These are phyloP conservation scores for Backusella macrospora DNA, from an alignment of 192 early-diverging fungal genomes.

Conservation along the genomic window DNA sequence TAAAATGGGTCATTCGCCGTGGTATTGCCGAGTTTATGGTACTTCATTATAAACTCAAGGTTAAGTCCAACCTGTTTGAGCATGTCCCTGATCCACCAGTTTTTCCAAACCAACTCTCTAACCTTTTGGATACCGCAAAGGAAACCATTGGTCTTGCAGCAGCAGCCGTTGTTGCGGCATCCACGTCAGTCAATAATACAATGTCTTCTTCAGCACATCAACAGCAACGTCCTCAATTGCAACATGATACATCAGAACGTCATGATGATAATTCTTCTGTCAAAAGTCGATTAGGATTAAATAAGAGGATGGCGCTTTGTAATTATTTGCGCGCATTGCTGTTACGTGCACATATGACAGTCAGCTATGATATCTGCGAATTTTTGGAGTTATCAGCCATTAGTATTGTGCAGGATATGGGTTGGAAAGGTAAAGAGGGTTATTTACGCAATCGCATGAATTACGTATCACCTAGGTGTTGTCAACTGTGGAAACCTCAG, in stretches of 20 bases:
- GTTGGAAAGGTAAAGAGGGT: slow-evolving; percentile 83
- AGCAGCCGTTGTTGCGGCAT: background rate
- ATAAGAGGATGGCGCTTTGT: slow-evolving; percentile 55
- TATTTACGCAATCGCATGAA: slow-evolving; percentile 63
- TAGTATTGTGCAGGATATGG: slow-evolving; percentile 74
- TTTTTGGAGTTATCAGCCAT: slow-evolving; percentile 74
- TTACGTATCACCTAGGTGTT: slow-evolving; percentile 50
- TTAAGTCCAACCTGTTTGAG: slow-evolving; percentile 46
- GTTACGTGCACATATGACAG: slow-evolving; percentile 57
- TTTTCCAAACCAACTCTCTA: slow-evolving; percentile 35
- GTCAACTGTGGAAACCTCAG: slow-evolving; percentile 29
- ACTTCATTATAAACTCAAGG: slow-evolving; percentile 61
- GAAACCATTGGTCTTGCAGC: slow-evolving; percentile 31
- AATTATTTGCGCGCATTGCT: slow-evolving; percentile 61
- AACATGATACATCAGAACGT: background rate
- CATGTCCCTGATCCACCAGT: slow-evolving; percentile 26
- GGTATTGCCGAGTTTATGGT: slow-evolving; percentile 64
- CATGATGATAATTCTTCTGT: slow-evolving; percentile 7
- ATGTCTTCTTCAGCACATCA: background rate
- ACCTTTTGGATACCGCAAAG: slow-evolving; percentile 26
- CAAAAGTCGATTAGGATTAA: slow-evolving; percentile 31
- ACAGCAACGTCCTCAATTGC: background rate
- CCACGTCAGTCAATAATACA: background rate
- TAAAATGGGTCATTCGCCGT: slow-evolving; percentile 74
- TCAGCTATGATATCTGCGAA: slow-evolving; percentile 68